A percentile compares a stretch with the other conserved stretches of the same genome.
phyloP scores from a whole-genome alignment of 345 rosid species.

The Pistacia atlantica region DNA sequence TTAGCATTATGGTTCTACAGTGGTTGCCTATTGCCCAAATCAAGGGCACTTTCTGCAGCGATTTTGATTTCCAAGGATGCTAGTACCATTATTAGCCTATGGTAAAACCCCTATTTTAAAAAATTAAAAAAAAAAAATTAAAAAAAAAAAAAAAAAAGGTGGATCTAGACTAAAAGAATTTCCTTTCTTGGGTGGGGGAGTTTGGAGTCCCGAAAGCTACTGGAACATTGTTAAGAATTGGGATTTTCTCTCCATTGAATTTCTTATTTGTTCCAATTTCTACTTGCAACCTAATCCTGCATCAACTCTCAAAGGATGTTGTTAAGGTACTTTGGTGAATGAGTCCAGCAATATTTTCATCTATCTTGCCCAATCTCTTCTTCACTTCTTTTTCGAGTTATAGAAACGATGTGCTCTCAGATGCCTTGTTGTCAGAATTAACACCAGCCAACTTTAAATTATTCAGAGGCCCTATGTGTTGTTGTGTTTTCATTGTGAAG shows the following conservation, averaged over 20 bases:
- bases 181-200: neutral
- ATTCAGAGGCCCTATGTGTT: neutral
- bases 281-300: neutral
- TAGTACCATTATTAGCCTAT: neutral
- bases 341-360: neutral
- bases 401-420: neutral
- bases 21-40: neutral
- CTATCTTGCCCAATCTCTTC: neutral
- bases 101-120: too few relatives aligned
- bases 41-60: neutral
- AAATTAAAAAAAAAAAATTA: neutral
- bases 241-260: neutral
- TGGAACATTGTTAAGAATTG: neutral
- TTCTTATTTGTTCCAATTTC: neutral
- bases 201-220: neutral
- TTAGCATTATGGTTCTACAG: conserved; percentile 7
- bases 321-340: neutral
- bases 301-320: too few relatives aligned
- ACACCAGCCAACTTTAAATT: neutral
- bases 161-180: neutral
- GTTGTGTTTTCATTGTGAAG: neutral
- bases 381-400: neutral
- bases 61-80: neutral
- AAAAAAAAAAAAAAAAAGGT: neutral
- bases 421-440: neutral